A percentile compares a stretch with the other conserved stretches of the same genome.
These are phyloP conservation scores for Colletotrichum eleusines DNA, from an alignment of 2,329 filamentous ascomycete species.

Conservation along the genomic window DNA sequence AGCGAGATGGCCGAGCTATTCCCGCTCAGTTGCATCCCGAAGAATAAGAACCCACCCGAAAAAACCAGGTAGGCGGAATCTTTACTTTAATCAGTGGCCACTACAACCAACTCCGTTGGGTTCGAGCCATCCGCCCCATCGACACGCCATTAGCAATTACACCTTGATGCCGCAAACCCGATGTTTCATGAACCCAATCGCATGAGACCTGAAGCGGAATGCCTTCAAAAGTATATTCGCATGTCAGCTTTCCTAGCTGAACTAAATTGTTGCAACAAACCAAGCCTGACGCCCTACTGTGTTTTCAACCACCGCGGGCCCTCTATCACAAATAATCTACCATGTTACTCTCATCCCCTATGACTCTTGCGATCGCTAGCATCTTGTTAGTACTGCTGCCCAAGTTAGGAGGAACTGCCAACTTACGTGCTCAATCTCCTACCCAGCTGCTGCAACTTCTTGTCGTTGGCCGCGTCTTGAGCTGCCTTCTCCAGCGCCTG, in stretches of 20 bases:
- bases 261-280: conserved; percentile 31
- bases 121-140: not conserved
- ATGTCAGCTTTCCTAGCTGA: conserved; percentile 36
- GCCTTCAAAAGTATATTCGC: conserved; percentile 30
- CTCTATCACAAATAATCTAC: conserved; percentile 34
- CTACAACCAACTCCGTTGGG: not conserved
- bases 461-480: conserved; percentile 91
- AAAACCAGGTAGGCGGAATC: not conserved
- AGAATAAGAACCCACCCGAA: not conserved
- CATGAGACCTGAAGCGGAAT: conserved; percentile 17
- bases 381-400: not conserved
- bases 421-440: conserved; percentile 96
- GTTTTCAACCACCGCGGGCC: conserved; percentile 25
- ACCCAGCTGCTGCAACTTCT: conserved; percentile 86
- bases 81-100: not conserved
- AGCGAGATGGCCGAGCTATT: not conserved
- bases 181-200: conserved; percentile 2
- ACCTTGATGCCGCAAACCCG: conserved; percentile 6
- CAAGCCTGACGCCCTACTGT: conserved; percentile 36
- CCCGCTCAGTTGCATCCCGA: not conserved
- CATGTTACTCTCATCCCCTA: conserved; percentile 24
- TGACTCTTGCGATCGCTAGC: conserved; percentile 51
- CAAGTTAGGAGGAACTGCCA: conserved; percentile 41
- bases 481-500: conserved; percentile 88
- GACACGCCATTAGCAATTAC: conserved; percentile 16